Evolutionary conservation across 768 basidiomycete species (phyloP), one percentile per base, ranked within the genome.

Genomic region (Boletus pseudo-olivaceus): DNA sequence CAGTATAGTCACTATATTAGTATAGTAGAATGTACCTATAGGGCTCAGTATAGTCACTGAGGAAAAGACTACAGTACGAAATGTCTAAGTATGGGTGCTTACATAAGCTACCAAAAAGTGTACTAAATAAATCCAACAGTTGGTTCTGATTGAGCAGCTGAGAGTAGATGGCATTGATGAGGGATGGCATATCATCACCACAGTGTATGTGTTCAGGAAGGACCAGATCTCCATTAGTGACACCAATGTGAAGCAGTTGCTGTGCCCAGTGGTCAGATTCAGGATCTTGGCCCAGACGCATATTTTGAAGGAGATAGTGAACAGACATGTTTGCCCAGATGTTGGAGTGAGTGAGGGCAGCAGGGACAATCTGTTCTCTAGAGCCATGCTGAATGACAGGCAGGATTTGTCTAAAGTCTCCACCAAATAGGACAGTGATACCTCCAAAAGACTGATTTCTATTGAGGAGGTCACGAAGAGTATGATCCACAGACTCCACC

Each of bases 351-450:
- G 62, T 65, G 0, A 35, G 15, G 1, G 7, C 7, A 15, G 34
- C 34, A 15, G 34, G 34, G 6, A 35, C 34, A 37, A 37, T 37
- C 5, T 76, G 66, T 35, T 65, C 23, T 23, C 23, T 23, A 23
- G 23, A 23, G 23, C 23, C 23, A 23, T 23, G 23, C 23, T 23
- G 23, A 9, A 82, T 64, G 0, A 82, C 75, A 38, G 78, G 79
- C 0, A 81, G 67, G 1, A 62, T 78, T 55, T 81, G 80, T 7
- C 69, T 68, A 48, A 76, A 81, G 58, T 82, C 78, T 1, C 78
- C 81, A 47, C 76, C 77, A 70, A 80, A 77, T 3, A 82, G 50
- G 0, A 78, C 59, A 27, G 73, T 74, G 8, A 79, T 61, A n/a
- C 74, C 77, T 39, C 75, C 78, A 74, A 77, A 67, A 23, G 23